A percentile compares a stretch with the other conserved stretches of the same genome.
These are phyloP conservation scores for Aphanomyces euteiches DNA, from an alignment of 352 stramenopile genomes.

Conservation along the genomic window DNA sequence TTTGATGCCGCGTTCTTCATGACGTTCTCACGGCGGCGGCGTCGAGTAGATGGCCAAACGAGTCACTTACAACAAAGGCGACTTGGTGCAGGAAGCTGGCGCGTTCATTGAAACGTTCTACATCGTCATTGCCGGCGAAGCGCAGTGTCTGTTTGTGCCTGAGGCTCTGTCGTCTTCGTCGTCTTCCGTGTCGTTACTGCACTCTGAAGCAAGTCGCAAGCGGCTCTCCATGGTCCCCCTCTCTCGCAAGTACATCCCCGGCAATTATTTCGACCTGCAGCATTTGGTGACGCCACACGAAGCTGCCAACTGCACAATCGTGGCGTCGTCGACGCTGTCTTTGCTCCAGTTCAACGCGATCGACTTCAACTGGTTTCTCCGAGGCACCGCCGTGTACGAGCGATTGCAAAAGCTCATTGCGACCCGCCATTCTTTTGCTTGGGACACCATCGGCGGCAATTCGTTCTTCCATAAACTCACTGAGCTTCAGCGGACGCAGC, in stretches of 20 bases:
- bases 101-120: conserved; percentile 62
- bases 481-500: conserved; percentile 73
- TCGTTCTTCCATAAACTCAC: conserved; percentile 78
- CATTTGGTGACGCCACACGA: conserved; percentile 71
- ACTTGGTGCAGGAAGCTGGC: conserved; percentile 49
- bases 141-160: conserved; percentile 49
- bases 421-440: conserved; percentile 74
- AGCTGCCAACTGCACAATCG: conserved; percentile 57
- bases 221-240: conserved; percentile 58
- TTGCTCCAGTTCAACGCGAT: conserved; percentile 72
- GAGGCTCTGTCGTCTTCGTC: conserved; percentile 28
- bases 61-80: conserved; percentile 60
- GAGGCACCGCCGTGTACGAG: conserved; percentile 58
- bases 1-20: conserved; percentile 9
- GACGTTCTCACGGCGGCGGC: background rate
- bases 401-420: conserved; percentile 69
- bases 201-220: conserved; percentile 33
- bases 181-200: conserved; percentile 30
- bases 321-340: conserved; percentile 62
- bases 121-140: conserved; percentile 80
- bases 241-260: conserved; percentile 73
- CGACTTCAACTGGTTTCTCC: conserved; percentile 85
- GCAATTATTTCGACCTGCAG: conserved; percentile 87
- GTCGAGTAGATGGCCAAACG: conserved; percentile 53
- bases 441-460: conserved; percentile 76